Base-by-base conservation (phyloP, 768 basidiomycete species). In the Mycena polygramma region DNA sequence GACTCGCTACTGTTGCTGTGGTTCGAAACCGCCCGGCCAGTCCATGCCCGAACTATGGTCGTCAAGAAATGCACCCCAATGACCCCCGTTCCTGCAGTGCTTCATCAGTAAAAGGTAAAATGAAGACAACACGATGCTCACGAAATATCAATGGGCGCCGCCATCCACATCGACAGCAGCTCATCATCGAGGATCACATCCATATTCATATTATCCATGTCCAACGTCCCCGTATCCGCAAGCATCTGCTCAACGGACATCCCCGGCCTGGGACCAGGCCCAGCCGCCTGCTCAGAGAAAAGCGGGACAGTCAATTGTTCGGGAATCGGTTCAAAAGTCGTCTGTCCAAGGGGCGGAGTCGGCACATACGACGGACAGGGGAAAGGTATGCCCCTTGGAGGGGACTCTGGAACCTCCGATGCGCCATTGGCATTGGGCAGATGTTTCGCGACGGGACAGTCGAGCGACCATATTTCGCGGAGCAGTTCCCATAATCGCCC, bases 91-190 rank as follows among this genome's bases (percentile, higher is more conserved):
- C 24, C 66, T 67, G 37, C n/a, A 19, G 37, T 9, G 30, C 6
- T 48, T 37, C 19, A 13, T n/a, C 37, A 22, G n/a, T 22, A 5
- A 22, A 22, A 2, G n/a, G 4, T 19, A 17, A 0, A 17, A 17
- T 24, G 57, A 48, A 7, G 10, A 39, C 5, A 13, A 13, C 8
- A 41, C 9, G 4, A 10, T 26, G n/a, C 45, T 49, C 19, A 68
- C 60, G 54, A 22, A 10, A 68, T 26, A 48, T 68, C 67, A n/a
- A 54, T 57, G 19, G 60, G 67, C 24, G 35, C 45, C 14, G 66
- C 66, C 57, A 66, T 58, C 65, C 65, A 66, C 65, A 66, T 58
- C 36, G 65, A 54, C 66, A 60, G 60, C 39, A 60, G 20, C n/a
- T 68, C 66, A 17, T 68, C 66, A n/a, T 68, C 66, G 46, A 61